Evolutionary conservation across 805 yeast genomes (phyloP), one percentile per base, ranked within the genome.

Genomic region (Lipomyces spencermartinsiae): DNA sequence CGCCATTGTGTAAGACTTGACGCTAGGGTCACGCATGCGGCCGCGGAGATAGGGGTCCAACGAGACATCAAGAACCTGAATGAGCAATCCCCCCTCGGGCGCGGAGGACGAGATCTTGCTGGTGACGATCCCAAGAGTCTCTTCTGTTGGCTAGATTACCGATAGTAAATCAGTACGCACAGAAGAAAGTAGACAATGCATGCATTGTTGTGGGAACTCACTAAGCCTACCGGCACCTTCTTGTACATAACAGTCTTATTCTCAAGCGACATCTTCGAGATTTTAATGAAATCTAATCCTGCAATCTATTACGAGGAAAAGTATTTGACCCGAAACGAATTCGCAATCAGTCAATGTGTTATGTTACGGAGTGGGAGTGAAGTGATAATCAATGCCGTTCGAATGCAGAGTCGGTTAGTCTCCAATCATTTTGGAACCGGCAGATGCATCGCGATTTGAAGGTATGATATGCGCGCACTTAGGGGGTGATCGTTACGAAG

Each of bases 31-130:
- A 1, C 80, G 71, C 68, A 86, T 86, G 87, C 89, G 85, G 59
- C 81, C 81, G 76, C 87, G 85, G 73, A 86, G 88, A 19, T 89
- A 85, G 14, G 90, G 90, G 74, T 87, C 90, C 71, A 87, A 84
- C 31, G 89, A 85, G 9, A 86, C 69, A 67, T 81, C 83, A 56
- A 83, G 70, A 1, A 80, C 74, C 74, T 86, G 83, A n/a, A 85
- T 76, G 14, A 84, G 74, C 12, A 86, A 63, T 60, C 85, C 82
- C 59, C 81, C 83, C 31, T 35, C 59, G 12, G 69, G 71, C 2
- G 66, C 66, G 25, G n/a, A 19, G 16, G 56, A 16, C 12, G 64
- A 29, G 33, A 62, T 54, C 53, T 39, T 51, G 34, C 62, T 35
- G 22, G 65, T 4, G 14, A 37, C 58, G 16, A 61, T 29, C 25